Base-by-base conservation (phyloP, 2,329 filamentous ascomycete genomes). In the Colletotrichum liriopes region DNA sequence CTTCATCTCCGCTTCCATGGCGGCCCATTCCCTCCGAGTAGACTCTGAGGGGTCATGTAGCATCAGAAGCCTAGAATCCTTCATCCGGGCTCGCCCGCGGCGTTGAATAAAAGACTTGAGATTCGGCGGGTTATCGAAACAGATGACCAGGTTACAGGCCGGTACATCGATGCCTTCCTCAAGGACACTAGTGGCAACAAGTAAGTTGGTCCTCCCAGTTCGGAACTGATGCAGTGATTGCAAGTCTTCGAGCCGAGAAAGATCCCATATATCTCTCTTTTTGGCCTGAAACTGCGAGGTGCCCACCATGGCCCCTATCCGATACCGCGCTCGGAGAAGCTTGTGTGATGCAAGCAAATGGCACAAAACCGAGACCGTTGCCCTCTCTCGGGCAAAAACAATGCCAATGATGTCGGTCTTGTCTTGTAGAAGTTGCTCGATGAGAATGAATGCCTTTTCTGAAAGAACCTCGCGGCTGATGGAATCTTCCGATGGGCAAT, bases 1-100 rank as follows among this genome's bases (percentile, higher is more conserved):
- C 75, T 91, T 93, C 92, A 98, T 95, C n/a, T 90, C 84, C 3
- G 85, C 79, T 78, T 98, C 96, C 20, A 96, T 84, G 0, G 79
- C 77, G 35, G 89, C 83, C 93, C 94, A 97, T 35, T 88, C 85
- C 3, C 79, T 73, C 2, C 80, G 73, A 11, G 77, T 74, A 3
- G 76, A 68, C 1, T 74, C 76, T 0, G 77, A 77, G 5, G 75
- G 72, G 9, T 83, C 81, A 3, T 84, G 73, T 29, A 90, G 79
- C 6, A 90, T 76, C 16, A 88, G 77, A n/a, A 91, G 82, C 59
- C 79, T 83, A 0, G 89, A 91, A 8, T 84, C 78, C 26, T 79
- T 81, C 84, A 86, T 87, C 12, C 88, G 81, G 5, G 88, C 87
- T 43, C 88, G 82, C 9, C 87, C 87, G 7, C 87, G 85, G 6